phyloP scores from a whole-genome alignment of 2,329 filamentous ascomycete species.

The Daldinia eschscholtzii region DNA sequence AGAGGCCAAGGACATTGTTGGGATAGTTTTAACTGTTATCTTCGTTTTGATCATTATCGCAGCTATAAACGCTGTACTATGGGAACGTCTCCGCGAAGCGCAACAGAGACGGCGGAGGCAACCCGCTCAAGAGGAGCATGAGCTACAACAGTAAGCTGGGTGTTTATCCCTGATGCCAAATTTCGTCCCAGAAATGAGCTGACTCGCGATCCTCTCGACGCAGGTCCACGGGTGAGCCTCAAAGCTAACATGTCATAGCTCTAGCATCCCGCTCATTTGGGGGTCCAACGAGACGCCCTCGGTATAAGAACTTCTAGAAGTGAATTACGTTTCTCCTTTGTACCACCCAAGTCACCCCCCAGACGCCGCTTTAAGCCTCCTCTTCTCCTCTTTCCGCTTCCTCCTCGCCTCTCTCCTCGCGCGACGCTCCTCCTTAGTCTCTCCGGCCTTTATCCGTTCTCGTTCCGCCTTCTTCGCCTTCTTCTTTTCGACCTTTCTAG shows the following conservation, averaged over 20 bases:
- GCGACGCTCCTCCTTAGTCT: conserved; percentile 62
- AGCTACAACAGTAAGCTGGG: conserved; percentile 7
- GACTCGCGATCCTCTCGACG: neutral
- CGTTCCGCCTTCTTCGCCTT: conserved; percentile 61
- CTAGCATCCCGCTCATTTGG: neutral
- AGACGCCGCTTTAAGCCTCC: conserved; percentile 41
- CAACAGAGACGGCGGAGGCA: neutral
- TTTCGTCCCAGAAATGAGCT: neutral
- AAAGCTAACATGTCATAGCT: neutral
- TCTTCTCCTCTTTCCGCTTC: conserved; percentile 54
- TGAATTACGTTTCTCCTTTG: neutral
- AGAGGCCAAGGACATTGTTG: neutral
- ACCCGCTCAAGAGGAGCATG: conserved; percentile 13
- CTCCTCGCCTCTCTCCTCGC: conserved; percentile 60
- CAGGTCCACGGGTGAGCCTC: neutral
- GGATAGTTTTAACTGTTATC: neutral
- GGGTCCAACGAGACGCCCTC: neutral
- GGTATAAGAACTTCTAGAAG: neutral
- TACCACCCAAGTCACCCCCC: conserved; percentile 27
- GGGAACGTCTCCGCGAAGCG: neutral
- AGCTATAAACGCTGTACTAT: neutral
- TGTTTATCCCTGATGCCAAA: neutral
- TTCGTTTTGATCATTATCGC: neutral
- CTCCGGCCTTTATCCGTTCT: conserved; percentile 53
- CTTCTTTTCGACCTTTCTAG: conserved; percentile 52